Percentiles rank a stretch among this genome's conserved stretches.
Conservation (phyloP, 768 basidiomycete genomes). For the Hirschioporus abietinus region DNA sequence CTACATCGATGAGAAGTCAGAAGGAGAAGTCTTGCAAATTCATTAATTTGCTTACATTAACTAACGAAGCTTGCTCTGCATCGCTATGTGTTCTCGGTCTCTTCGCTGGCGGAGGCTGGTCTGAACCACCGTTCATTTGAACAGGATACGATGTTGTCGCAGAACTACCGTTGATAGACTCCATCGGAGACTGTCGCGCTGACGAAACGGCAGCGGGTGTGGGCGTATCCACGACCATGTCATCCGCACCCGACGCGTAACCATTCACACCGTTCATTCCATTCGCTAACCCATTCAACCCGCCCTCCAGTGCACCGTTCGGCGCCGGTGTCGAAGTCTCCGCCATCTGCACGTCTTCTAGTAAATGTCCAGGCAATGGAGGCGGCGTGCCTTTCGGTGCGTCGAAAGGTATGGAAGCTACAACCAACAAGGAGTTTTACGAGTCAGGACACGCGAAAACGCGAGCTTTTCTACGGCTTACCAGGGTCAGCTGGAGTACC, state of each 20-base stretch:
- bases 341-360: conserved; percentile 56
- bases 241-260: not conserved
- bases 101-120: conserved; percentile 77
- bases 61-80: conserved; percentile 65
- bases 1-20: conserved; percentile 24
- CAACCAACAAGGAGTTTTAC: conserved; percentile 16
- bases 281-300: not conserved
- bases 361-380: conserved; percentile 37
- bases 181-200: conserved; percentile 3
- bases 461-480: conserved; percentile 21
- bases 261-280: conserved; percentile 24
- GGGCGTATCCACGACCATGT: conserved; percentile 8
- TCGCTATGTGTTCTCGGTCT: conserved; percentile 73
- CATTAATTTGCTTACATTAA: conserved; percentile 51
- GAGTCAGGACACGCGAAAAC: conserved; percentile 16
- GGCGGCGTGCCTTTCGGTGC: conserved; percentile 42
- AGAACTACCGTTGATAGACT: not conserved
- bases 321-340: conserved; percentile 26
- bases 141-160: not conserved
- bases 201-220: conserved; percentile 5
- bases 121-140: conserved; percentile 35
- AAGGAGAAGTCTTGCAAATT: conserved; percentile 25
- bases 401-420: conserved; percentile 40
- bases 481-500: conserved; percentile 45
- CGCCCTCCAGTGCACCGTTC: conserved; percentile 8